These are phyloP conservation scores for Camptophora hylomeconis DNA, from an alignment of 2,329 filamentous ascomycete genomes.

Conservation along the genomic window DNA sequence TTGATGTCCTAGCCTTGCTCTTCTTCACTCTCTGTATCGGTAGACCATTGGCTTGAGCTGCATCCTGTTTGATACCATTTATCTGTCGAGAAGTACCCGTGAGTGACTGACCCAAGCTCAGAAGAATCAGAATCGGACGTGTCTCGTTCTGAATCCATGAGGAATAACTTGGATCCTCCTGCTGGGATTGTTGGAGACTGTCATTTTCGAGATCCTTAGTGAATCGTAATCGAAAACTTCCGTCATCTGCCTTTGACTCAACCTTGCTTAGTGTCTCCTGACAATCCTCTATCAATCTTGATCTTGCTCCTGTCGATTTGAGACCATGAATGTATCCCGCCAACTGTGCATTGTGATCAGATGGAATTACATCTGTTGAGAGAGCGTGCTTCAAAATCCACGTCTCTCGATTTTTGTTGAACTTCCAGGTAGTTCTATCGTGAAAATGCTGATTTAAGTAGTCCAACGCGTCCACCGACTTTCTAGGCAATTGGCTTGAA, in stretches of 20 bases:
- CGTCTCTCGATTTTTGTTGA: slow-evolving; percentile 87
- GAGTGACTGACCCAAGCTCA: too few relatives aligned
- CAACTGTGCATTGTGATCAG: slow-evolving; percentile 56
- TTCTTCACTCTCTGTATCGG: slow-evolving; percentile 21
- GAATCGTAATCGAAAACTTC: slow-evolving; percentile 6
- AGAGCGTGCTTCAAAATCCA: slow-evolving; percentile 74
- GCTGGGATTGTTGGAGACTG: slow-evolving; percentile 30
- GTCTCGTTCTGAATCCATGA: slow-evolving; percentile 8
- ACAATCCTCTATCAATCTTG: slow-evolving; percentile 52
- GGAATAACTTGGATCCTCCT: slow-evolving; percentile 13
- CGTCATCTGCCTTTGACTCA: slow-evolving; percentile 31
- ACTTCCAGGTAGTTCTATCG: slow-evolving; percentile 68
- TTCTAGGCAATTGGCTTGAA: too few relatives aligned
- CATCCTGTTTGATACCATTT: slow-evolving; percentile 6
- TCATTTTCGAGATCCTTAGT: slow-evolving; percentile 5
- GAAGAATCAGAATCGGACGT: slow-evolving; percentile 5
- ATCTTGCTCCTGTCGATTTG: slow-evolving; percentile 58
- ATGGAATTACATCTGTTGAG: slow-evolving; percentile 58
- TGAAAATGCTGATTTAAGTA: slow-evolving; percentile 69
- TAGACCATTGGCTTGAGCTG: slow-evolving; percentile 4
- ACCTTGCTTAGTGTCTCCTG: slow-evolving; percentile 47
- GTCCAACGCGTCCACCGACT: slow-evolving; percentile 21
- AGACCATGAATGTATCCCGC: slow-evolving; percentile 68
- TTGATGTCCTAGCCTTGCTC: slow-evolving; percentile 31
- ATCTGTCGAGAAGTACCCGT: slow-evolving; percentile 2